A percentile compares a stretch with the other conserved stretches of the same genome.
Conservation (phyloP, 2,329 filamentous ascomycete genomes). For the Colletotrichum euphorbiae region DNA sequence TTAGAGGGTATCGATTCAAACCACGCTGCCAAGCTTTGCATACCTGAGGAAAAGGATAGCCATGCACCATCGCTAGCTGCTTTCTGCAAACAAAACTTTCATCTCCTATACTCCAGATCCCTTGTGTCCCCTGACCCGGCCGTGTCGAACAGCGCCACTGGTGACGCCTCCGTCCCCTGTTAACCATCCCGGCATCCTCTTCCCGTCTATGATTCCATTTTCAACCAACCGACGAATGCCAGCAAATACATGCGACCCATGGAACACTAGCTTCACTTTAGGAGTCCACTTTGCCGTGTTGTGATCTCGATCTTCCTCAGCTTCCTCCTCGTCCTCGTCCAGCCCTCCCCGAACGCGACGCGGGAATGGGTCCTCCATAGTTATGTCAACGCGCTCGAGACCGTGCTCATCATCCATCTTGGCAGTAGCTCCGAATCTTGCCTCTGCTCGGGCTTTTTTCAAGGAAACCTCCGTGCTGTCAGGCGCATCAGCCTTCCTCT, state of each 20-base stretch:
- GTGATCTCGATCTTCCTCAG: slow-evolving; percentile 20
- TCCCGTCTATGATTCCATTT: slow-evolving; percentile 78
- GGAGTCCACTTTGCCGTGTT: slow-evolving; percentile 62
- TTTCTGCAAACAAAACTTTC: not conserved
- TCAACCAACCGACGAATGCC: slow-evolving; percentile 84
- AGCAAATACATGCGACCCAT: slow-evolving; percentile 82
- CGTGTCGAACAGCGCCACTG: slow-evolving; percentile 74
- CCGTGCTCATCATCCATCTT: slow-evolving; percentile 68
- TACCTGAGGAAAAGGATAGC: not conserved
- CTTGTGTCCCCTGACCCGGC: slow-evolving; percentile 71
- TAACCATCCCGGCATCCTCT: slow-evolving; percentile 89
- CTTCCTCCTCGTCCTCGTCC: slow-evolving; percentile 48
- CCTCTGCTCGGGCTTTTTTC: slow-evolving; percentile 59
- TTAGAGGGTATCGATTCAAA: slow-evolving; percentile 27
- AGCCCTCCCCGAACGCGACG: slow-evolving; percentile 38
- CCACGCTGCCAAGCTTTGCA: not conserved
- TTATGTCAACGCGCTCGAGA: slow-evolving; percentile 70
- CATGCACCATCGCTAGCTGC: not conserved
- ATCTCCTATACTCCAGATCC: slow-evolving; percentile 57
- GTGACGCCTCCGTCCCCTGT: slow-evolving; percentile 88
- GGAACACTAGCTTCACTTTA: slow-evolving; percentile 74
- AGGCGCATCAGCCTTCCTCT: slow-evolving; percentile 24
- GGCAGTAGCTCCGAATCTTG: slow-evolving; percentile 76
- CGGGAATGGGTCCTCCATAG: slow-evolving; percentile 69
- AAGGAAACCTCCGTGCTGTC: not conserved